Conservation (phyloP, 2,329 filamentous ascomycete species). For the Alternaria conjuncta region DNA sequence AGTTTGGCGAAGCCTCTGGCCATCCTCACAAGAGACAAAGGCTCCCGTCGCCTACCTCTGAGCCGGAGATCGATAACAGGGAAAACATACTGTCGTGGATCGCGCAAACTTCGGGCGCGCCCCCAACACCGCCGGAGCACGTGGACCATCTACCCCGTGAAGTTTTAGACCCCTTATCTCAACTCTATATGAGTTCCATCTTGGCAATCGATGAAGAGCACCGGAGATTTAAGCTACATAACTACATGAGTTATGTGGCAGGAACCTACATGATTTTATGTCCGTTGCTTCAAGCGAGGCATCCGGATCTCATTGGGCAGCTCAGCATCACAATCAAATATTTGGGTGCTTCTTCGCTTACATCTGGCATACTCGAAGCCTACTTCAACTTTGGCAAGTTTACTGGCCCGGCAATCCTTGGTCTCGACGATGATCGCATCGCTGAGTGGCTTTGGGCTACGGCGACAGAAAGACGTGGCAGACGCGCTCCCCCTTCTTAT, state of each 20-base stretch:
- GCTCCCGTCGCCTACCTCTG: not conserved
- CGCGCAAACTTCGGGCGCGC: not conserved
- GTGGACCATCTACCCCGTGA: not conserved
- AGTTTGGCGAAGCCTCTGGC: not conserved
- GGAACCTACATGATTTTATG: not conserved
- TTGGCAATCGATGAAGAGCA: not conserved
- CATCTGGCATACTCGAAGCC: not conserved
- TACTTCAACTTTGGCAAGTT: not conserved
- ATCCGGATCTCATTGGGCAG: not conserved
- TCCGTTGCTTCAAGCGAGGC: not conserved
- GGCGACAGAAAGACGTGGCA: not conserved
- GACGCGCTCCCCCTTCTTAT: fast-evolving
- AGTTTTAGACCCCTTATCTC: not conserved
- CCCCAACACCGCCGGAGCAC: not conserved
- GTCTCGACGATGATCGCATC: not conserved
- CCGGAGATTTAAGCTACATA: not conserved
- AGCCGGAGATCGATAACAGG: not conserved
- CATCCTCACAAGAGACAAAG: not conserved
- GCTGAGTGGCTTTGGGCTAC: not conserved
- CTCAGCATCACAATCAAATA: not conserved
- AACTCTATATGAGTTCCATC: not conserved
- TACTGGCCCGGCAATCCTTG: not conserved
- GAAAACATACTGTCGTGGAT: fast-evolving
- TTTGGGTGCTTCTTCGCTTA: not conserved
- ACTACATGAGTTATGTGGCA: not conserved